These are phyloP conservation scores for Oemleria cerasiformis DNA, from an alignment of 306 rosid genomes.

Conservation along the genomic window DNA sequence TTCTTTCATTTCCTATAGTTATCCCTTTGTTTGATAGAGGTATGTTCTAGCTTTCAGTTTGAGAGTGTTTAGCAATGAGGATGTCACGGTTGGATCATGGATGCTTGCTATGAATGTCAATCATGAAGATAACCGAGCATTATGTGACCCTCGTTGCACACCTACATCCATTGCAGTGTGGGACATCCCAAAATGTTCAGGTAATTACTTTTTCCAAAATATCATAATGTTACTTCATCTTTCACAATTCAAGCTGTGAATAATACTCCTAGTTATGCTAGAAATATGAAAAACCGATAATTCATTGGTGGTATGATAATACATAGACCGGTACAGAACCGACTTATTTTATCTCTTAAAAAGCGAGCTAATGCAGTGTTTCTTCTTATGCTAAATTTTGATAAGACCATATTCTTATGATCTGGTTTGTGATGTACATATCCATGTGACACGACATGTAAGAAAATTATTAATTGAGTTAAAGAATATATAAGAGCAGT, in stretches of 20 bases:
- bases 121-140: constrained; percentile 28
- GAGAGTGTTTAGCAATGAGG: constrained; percentile 39
- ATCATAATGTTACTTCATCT: neutral
- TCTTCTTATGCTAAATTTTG: neutral
- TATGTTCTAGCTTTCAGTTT: constrained; percentile 26
- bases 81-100: constrained; percentile 35
- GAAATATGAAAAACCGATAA: neutral
- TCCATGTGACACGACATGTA: neutral
- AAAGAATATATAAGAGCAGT: neutral
- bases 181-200: constrained; percentile 44
- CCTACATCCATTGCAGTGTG: constrained; percentile 34
- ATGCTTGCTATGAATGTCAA: constrained; percentile 40
- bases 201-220: neutral
- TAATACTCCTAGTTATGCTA: neutral
- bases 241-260: neutral
- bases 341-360: neutral
- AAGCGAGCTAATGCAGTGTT: neutral
- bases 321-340: neutral
- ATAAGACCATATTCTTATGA: neutral
- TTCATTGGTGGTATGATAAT: neutral
- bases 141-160: constrained; percentile 33
- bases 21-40: constrained; percentile 15
- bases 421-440: neutral
- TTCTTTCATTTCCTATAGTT: neutral
- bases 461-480: neutral